Evolutionary conservation across 495 filamentous ascomycete genomes (phyloP).

Genomic region (Sabuloglossum arenarium): DNA sequence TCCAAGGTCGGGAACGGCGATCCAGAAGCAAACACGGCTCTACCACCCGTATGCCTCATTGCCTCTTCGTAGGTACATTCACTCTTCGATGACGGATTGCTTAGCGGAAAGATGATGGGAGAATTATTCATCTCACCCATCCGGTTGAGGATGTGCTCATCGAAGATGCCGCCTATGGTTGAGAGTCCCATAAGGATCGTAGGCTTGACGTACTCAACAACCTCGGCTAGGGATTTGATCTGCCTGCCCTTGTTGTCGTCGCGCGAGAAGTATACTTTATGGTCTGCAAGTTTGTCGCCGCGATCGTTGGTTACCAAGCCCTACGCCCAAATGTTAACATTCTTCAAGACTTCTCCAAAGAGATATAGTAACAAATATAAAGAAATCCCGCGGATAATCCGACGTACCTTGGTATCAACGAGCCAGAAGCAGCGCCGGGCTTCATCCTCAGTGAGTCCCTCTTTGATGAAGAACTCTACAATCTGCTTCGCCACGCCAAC

Average conservation of each 20-base stretch:
- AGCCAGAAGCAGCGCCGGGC: conserved; percentile 88
- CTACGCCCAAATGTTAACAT: conserved; percentile 15
- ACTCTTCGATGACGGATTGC: conserved; percentile 85
- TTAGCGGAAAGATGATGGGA: conserved; percentile 84
- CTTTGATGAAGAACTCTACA: conserved; percentile 82
- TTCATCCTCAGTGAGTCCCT: conserved; percentile 80
- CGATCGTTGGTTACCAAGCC: conserved; percentile 87
- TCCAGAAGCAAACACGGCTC: conserved; percentile 81
- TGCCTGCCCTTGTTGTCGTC: conserved; percentile 82
- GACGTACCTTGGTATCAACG: conserved; percentile 50
- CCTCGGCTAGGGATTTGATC: conserved; percentile 71
- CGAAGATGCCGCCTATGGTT: conserved; percentile 88
- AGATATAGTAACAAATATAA: neutral
- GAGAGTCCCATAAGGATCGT: conserved; percentile 89
- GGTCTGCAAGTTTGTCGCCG: conserved; percentile 81
- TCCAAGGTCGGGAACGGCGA: conserved; percentile 71
- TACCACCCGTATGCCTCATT: conserved; percentile 70
- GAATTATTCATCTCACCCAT: conserved; percentile 63
- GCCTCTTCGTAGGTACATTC: conserved; percentile 94
- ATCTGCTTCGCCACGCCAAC: conserved; percentile 96
- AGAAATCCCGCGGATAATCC: neutral
- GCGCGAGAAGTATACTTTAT: conserved; percentile 96
- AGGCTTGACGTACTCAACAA: conserved; percentile 83
- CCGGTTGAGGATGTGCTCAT: conserved; percentile 60
- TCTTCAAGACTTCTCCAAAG: neutral